Evolutionary conservation across 805 yeast genomes (phyloP).

Genomic region (Ogataea paradorogensis): DNA sequence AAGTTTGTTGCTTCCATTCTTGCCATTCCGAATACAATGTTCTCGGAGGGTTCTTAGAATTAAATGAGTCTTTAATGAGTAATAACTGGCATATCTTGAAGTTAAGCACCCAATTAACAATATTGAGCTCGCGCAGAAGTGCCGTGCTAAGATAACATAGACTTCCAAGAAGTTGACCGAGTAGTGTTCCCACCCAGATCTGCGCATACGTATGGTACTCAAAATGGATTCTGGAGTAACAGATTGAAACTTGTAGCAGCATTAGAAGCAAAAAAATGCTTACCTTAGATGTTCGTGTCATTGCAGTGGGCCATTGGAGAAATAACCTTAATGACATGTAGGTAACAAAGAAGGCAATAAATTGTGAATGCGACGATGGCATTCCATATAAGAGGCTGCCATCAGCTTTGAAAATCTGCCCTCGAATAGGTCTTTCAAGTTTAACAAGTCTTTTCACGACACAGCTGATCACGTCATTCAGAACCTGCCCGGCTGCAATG

Average conservation of each 20-base stretch:
- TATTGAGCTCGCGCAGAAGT: slow-evolving; percentile 61
- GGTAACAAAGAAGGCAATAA: slow-evolving; percentile 80
- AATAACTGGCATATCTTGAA: slow-evolving; percentile 53
- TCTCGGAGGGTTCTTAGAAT: slow-evolving; percentile 8
- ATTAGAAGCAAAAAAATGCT: slow-evolving; percentile 31
- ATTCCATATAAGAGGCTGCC: slow-evolving; percentile 67
- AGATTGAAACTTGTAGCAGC: slow-evolving; percentile 42
- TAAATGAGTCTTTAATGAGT: slow-evolving; percentile 58
- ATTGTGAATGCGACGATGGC: slow-evolving; percentile 97
- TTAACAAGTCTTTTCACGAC: slow-evolving; percentile 59
- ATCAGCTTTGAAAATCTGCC: slow-evolving; percentile 36
- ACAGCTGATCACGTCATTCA: slow-evolving; percentile 71
- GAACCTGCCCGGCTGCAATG: slow-evolving; percentile 81
- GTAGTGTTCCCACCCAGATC: slow-evolving; percentile 64
- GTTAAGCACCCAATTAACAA: slow-evolving; percentile 60
- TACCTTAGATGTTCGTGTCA: slow-evolving; percentile 29
- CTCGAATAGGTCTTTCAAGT: slow-evolving; percentile 66
- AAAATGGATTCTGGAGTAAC: slow-evolving; percentile 71
- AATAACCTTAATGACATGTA: slow-evolving; percentile 47
- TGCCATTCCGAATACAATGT: slow-evolving; percentile 25
- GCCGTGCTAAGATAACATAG: slow-evolving; percentile 52
- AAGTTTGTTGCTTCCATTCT: slow-evolving; percentile 24
- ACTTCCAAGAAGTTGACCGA: slow-evolving; percentile 62
- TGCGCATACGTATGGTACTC: slow-evolving; percentile 74
- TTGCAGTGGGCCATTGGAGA: slow-evolving; percentile 40